These are phyloP conservation scores for Sphenostylis stenocarpa DNA, from an alignment of 306 rosid genomes.

Conservation along the genomic window DNA sequence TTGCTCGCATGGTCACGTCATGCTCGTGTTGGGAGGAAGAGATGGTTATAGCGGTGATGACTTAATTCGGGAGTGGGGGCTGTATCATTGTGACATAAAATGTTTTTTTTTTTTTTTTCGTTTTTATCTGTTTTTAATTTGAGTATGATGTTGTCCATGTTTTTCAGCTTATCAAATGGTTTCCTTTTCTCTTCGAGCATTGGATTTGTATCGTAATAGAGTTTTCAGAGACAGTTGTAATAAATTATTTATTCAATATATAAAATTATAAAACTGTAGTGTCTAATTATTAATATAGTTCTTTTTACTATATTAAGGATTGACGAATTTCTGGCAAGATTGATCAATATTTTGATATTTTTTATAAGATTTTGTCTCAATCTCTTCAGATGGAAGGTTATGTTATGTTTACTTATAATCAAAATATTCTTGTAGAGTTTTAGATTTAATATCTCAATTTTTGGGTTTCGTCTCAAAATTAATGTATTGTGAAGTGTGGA, in stretches of 20 bases:
- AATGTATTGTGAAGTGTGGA: no score
- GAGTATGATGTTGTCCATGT: neutral
- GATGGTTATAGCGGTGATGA: neutral
- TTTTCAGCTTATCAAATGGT: constrained; percentile 20
- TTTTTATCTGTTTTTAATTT: constrained; percentile 9
- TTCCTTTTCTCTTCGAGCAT: constrained; percentile 2
- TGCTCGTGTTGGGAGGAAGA: neutral
- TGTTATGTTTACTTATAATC: no score
- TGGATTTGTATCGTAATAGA: neutral
- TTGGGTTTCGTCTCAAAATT: no score
- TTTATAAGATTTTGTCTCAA: no score
- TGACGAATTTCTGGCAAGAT: no score
- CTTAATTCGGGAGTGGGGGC: neutral
- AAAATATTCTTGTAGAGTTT: no score
- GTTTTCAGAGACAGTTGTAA: neutral
- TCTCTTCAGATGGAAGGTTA: no score
- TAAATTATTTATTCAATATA: neutral
- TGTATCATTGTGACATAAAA: constrained; percentile 13
- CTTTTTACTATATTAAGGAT: no score
- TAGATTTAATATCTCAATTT: no score
- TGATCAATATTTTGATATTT: no score
- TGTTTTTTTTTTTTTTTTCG: neutral
- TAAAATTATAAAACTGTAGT: no score
- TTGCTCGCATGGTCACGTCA: neutral
- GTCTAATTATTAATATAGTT: no score